These are phyloP conservation scores for Lactarius deliciosus DNA, from an alignment of 768 basidiomycete genomes.

Conservation along the genomic window DNA sequence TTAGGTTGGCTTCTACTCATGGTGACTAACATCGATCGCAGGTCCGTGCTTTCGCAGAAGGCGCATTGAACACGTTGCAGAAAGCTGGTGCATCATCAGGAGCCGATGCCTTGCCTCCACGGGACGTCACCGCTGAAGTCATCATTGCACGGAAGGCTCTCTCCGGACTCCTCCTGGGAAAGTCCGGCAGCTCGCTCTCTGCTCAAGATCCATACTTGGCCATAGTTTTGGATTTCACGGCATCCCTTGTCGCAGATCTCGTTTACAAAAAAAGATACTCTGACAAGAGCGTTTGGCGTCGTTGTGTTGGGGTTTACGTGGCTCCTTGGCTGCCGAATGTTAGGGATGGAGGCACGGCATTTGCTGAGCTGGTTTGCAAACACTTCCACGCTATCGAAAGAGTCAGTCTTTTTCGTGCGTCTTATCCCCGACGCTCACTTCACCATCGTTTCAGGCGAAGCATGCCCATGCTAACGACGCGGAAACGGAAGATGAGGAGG, in stretches of 20 bases:
- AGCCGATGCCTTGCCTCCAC: slow-evolving; percentile 64
- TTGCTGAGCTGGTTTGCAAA: slow-evolving; percentile 62
- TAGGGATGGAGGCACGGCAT: slow-evolving; percentile 46
- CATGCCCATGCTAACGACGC: slow-evolving; percentile 44
- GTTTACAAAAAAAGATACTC: slow-evolving; percentile 57
- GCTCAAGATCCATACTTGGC: slow-evolving; percentile 57
- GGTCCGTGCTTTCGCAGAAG: slow-evolving; percentile 90
- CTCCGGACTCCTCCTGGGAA: slow-evolving; percentile 56
- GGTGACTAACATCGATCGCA: slow-evolving; percentile 33
- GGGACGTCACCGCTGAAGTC: slow-evolving; percentile 67
- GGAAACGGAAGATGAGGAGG: slow-evolving; percentile 71
- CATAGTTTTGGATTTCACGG: slow-evolving; percentile 65
- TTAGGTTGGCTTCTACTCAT: slow-evolving; percentile 11
- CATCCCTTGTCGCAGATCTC: slow-evolving; percentile 75
- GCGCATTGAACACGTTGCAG: slow-evolving; percentile 74
- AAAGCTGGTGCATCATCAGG: slow-evolving; percentile 81
- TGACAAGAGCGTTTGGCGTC: slow-evolving; percentile 59
- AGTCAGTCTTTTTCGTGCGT: slow-evolving; percentile 35
- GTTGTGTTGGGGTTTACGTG: slow-evolving; percentile 72
- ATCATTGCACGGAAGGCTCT: slow-evolving; percentile 55
- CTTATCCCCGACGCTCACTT: slow-evolving; percentile 13
- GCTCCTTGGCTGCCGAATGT: slow-evolving; percentile 59
- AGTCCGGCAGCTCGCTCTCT: slow-evolving; percentile 46
- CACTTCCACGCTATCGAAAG: slow-evolving; percentile 80
- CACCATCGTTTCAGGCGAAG: slow-evolving; percentile 49